A percentile compares a stretch with the other conserved stretches of the same genome.
Conservation (phyloP, 2,329 filamentous ascomycete species). For the Aspergillus thermomutatus region DNA sequence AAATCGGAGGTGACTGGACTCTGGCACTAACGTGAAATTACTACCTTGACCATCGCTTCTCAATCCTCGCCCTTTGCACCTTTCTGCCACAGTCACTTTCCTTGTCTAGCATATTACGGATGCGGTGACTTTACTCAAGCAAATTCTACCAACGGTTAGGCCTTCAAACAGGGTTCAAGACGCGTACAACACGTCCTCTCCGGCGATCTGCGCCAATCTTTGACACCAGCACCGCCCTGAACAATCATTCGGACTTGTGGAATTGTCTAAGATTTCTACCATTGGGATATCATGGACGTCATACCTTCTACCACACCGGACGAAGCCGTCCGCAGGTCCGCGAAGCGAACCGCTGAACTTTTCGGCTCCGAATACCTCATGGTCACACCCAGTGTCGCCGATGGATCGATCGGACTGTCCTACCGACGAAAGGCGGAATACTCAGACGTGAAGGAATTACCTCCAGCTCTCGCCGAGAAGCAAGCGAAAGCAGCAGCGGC, state of each 20-base stretch:
- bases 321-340: slow-evolving; percentile 39
- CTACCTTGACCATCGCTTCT: background rate
- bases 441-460: slow-evolving; percentile 70
- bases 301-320: slow-evolving; percentile 28
- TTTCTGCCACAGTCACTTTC: background rate
- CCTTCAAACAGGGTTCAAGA: slow-evolving; percentile 11
- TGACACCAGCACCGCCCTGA: background rate
- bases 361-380: slow-evolving; percentile 48
- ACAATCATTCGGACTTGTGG: background rate
- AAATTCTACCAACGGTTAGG: background rate
- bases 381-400: slow-evolving; percentile 41
- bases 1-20: slow-evolving; percentile 4
- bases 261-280: background rate
- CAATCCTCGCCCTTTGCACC: background rate
- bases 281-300: slow-evolving; percentile 28
- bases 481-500: slow-evolving; percentile 64
- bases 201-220: background rate
- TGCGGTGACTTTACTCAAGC: background rate
- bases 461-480: slow-evolving; percentile 73
- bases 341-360: slow-evolving; percentile 46
- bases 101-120: background rate
- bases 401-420: slow-evolving; percentile 42
- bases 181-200: slow-evolving; percentile 14
- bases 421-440: slow-evolving; percentile 63
- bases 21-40: background rate